phyloP scores from a whole-genome alignment of 2,329 filamentous ascomycete genomes.

The Ceratocystis ficicola region DNA sequence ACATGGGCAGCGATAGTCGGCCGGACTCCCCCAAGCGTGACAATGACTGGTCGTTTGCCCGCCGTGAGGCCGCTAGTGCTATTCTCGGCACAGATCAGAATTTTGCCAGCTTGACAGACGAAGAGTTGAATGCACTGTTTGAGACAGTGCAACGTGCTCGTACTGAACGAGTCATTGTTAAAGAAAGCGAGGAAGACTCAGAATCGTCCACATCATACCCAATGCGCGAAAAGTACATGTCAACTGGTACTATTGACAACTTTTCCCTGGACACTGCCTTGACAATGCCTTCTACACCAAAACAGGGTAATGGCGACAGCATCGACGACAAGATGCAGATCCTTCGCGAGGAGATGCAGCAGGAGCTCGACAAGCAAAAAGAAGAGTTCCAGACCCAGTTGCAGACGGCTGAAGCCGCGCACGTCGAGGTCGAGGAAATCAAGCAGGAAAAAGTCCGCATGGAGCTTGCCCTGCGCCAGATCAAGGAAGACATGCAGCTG shows the following conservation, averaged over 20 bases:
- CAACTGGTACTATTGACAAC: constrained; percentile 86
- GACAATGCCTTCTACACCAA: constrained; percentile 88
- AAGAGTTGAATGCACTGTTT: constrained; percentile 84
- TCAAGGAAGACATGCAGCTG: constrained; percentile 81
- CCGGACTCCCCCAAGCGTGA: constrained; percentile 69
- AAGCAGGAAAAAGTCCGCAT: constrained; percentile 71
- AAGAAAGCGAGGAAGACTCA: constrained; percentile 76
- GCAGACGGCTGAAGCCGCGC: constrained; percentile 59
- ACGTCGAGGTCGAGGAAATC: constrained; percentile 72
- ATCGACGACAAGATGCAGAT: constrained; percentile 63
- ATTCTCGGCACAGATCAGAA: constrained; percentile 86
- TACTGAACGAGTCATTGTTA: constrained; percentile 57
- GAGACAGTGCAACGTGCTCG: constrained; percentile 85
- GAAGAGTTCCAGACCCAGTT: constrained; percentile 70
- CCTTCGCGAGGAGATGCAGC: constrained; percentile 71
- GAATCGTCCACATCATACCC: constrained; percentile 84
- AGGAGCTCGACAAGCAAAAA: constrained; percentile 69
- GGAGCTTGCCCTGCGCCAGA: constrained; percentile 64
- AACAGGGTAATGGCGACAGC: constrained; percentile 44
- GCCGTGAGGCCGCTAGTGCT: constrained; percentile 82
- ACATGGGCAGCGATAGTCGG: constrained; percentile 58
- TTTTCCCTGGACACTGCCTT: constrained; percentile 89
- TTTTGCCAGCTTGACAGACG: constrained; percentile 78
- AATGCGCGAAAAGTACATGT: constrained; percentile 87
- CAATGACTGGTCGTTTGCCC: constrained; percentile 87